Base-by-base conservation (phyloP, 208 protist genomes). In the Acanthamoeba culbertsoni region DNA sequence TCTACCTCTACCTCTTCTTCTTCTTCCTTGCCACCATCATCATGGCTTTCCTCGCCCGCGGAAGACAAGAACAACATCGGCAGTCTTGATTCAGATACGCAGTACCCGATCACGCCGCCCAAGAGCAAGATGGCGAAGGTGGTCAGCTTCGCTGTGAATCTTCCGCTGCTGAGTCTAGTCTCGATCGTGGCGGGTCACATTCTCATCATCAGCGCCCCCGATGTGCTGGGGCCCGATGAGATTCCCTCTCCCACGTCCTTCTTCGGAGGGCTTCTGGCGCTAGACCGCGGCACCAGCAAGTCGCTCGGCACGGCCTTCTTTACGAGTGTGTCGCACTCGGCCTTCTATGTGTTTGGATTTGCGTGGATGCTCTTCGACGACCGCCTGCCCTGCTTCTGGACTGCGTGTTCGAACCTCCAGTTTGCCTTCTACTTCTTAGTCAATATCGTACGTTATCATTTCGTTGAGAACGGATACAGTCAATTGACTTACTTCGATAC, bases 261-360 rank as follows among this genome's bases (percentile, higher is more conserved):
- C 82, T 90, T 90, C 31, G 48, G 57, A 18, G 82, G 57, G 20
- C 57, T 90, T 31, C 18, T 90, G 12, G 23, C 57, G 33, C 28
- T 90, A 51, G n/a, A 18, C 48, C 28, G 3, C 37, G 33, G 23
- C 37, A 40, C 42, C 8, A 90, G 82, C 82, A 14, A 33, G 31
- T 90, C 57, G 42, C 48, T 90, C 26, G 82, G 82, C 82, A 62
- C 48, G 16, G 40, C 40, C 51, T 90, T 90, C 82, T 90, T 90
- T 40, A 71, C 82, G 14, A 71, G 48, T 33, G 35, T 90, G 5
- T 90, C 53, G 31, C 57, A 68, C 53, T 71, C 82, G 33, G 82
- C 53, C 33, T 90, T 90, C 28, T 90, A 90, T n/a, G 53, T 90
- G 33, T 71, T 90, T 43, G 82, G 82, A 28, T 90, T 90, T 51